Percentiles rank a stretch among this genome's conserved stretches.
These are phyloP conservation scores for Chaetomium fimeti DNA, from an alignment of 495 filamentous ascomycete species.

Conservation along the genomic window DNA sequence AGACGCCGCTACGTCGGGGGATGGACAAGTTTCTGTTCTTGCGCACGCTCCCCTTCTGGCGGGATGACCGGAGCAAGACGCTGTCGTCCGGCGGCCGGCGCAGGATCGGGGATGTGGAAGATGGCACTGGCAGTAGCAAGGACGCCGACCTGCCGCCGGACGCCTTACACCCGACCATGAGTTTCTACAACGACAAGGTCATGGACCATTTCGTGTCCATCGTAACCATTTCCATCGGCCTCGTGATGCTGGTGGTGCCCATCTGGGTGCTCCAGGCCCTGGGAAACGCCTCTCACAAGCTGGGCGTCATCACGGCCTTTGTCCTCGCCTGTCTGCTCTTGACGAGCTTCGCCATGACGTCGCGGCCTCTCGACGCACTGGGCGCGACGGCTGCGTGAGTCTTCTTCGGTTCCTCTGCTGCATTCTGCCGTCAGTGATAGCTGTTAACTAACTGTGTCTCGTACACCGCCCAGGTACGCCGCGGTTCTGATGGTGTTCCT, in stretches of 20 bases:
- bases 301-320: not conserved
- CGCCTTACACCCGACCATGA: not conserved
- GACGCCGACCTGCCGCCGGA: not conserved
- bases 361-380: not conserved
- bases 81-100: not conserved
- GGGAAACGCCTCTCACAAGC: not conserved
- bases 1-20: not conserved
- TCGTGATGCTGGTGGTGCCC: not conserved
- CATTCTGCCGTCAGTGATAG: not conserved
- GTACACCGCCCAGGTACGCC: not conserved
- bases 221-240: not conserved
- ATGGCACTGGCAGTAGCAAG: not conserved
- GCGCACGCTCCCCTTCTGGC: not conserved
- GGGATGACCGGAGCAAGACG: not conserved
- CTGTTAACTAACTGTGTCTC: not conserved
- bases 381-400: not conserved
- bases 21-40: not conserved
- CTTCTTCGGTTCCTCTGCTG: not conserved
- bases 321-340: not conserved
- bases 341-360: not conserved
- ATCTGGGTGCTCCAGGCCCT: not conserved
- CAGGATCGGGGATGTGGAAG: not conserved
- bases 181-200: not conserved
- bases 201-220: not conserved
- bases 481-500: not conserved